phyloP scores from a whole-genome alignment of 2,329 filamentous ascomycete genomes.

The Cordyceps militaris region DNA sequence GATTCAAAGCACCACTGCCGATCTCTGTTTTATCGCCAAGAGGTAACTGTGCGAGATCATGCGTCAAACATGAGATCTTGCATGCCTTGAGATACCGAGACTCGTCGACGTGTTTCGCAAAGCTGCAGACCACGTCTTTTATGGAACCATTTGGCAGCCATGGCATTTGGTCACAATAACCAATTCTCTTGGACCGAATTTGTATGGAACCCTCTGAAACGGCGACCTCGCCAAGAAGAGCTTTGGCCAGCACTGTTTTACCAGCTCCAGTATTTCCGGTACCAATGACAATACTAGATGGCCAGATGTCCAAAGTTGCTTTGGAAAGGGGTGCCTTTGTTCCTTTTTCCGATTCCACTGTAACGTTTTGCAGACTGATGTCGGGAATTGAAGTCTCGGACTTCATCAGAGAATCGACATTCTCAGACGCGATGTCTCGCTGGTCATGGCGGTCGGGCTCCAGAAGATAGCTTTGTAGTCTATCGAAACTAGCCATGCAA shows the following conservation, averaged over 20 bases:
- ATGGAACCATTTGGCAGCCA: constrained; percentile 7
- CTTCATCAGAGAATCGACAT: not conserved
- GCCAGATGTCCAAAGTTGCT: not conserved
- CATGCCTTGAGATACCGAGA: not conserved
- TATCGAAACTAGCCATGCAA: constrained; percentile 28
- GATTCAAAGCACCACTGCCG: constrained; percentile 9
- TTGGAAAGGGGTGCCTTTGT: constrained; percentile 19
- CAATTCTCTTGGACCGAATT: not conserved
- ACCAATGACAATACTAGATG: constrained; percentile 20
- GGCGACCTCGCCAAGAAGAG: constrained; percentile 17
- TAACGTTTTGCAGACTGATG: constrained; percentile 9
- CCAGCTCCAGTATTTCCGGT: constrained; percentile 23
- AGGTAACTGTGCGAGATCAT: not conserved
- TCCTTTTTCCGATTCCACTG: not conserved
- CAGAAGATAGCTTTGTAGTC: constrained; percentile 31
- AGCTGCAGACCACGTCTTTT: constrained; percentile 8
- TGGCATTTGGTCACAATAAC: constrained; percentile 9
- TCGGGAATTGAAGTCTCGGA: not conserved
- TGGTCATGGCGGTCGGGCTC: constrained; percentile 9
- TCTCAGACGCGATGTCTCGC: not conserved
- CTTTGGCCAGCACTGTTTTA: constrained; percentile 21
- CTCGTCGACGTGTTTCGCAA: not conserved
- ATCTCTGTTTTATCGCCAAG: not conserved
- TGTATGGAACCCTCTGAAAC: constrained; percentile 7
- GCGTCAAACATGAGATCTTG: constrained; percentile 2